Percentiles rank a stretch among this genome's conserved stretches.
Evolutionary conservation across 176 grass and related monocot species (phyloP).

Genomic region (Dendrocalamus sinicus): DNA sequence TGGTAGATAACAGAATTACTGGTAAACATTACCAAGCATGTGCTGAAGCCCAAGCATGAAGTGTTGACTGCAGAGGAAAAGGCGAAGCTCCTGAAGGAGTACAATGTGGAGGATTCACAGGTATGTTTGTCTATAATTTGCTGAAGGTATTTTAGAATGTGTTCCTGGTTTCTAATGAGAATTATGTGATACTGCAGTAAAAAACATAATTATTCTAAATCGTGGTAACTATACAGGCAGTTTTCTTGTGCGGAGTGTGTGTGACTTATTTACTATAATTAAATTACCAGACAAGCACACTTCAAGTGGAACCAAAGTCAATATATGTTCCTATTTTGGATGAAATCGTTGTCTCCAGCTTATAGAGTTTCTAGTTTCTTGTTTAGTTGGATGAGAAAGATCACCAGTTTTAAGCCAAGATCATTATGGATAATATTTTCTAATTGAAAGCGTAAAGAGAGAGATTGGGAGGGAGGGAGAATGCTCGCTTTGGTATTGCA

Average conservation of each 20-base stretch:
- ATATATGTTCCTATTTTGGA: neutral
- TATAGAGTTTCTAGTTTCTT: neutral
- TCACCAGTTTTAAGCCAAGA: slow-evolving; percentile 3
- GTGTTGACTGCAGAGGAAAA: slow-evolving; percentile 73
- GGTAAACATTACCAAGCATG: slow-evolving; percentile 87
- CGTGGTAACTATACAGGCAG: neutral
- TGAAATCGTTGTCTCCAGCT: neutral
- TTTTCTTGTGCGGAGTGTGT: slow-evolving; percentile 16
- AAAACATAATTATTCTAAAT: slow-evolving; percentile 18
- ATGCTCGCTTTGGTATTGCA: too few species aligned
- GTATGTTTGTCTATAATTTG: slow-evolving; percentile 51
- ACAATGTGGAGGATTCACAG: slow-evolving; percentile 73
- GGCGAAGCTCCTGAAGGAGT: slow-evolving; percentile 60
- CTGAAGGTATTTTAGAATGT: slow-evolving; percentile 20
- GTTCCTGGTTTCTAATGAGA: neutral
- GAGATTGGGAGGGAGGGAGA: too few species aligned
- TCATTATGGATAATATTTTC: neutral
- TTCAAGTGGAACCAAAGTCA: neutral
- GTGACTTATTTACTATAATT: slow-evolving; percentile 6
- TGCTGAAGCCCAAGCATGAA: slow-evolving; percentile 77
- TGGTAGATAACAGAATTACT: slow-evolving; percentile 84
- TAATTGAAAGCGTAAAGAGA: neutral
- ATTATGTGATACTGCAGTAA: neutral
- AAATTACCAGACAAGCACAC: neutral
- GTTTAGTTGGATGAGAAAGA: slow-evolving; percentile 18